phyloP scores from a whole-genome alignment of 2,329 filamentous ascomycete species.

The Hansfordia pulvinata region DNA sequence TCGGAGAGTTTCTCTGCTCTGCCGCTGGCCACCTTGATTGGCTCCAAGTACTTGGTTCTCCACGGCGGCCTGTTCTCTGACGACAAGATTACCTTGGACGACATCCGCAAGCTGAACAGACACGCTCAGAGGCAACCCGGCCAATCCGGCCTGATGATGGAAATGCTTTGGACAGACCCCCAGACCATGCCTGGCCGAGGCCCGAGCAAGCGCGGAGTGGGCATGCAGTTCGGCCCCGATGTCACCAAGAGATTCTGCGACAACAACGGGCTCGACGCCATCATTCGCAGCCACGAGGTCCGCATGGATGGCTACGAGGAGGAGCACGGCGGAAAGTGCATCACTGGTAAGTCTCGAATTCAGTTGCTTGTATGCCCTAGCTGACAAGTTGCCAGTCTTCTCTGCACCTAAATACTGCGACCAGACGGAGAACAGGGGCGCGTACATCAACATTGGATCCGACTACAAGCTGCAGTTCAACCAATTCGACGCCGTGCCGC shows the following conservation, averaged over 20 bases:
- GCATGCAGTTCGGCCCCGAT: slow-evolving; percentile 92
- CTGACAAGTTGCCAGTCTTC: slow-evolving; percentile 51
- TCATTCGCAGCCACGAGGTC: slow-evolving; percentile 95
- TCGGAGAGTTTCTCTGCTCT: slow-evolving; percentile 95
- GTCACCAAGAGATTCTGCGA: slow-evolving; percentile 95
- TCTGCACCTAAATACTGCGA: slow-evolving; percentile 97
- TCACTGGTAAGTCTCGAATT: slow-evolving; percentile 52
- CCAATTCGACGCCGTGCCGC: slow-evolving; percentile 91
- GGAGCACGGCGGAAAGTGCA: slow-evolving; percentile 89
- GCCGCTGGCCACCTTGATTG: slow-evolving; percentile 82
- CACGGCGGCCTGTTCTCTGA: slow-evolving; percentile 95
- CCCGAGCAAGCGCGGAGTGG: slow-evolving; percentile 92
- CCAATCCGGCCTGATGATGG: slow-evolving; percentile 96
- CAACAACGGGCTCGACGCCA: slow-evolving; percentile 82
- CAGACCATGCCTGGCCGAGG: slow-evolving; percentile 75
- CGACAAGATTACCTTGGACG: slow-evolving; percentile 81
- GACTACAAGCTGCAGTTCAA: slow-evolving; percentile 87
- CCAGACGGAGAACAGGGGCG: slow-evolving; percentile 93
- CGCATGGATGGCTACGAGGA: slow-evolving; percentile 99
- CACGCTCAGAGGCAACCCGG: slow-evolving; percentile 88
- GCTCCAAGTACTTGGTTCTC: slow-evolving; percentile 79
- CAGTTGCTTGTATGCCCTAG: slow-evolving; percentile 2
- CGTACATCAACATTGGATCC: slow-evolving; percentile 91
- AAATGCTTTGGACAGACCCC: slow-evolving; percentile 99
- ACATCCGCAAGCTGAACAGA: slow-evolving; percentile 84